phyloP scores from a whole-genome alignment of 225 moss, liverwort and hornwort species.

The Sphagnum contortum region DNA sequence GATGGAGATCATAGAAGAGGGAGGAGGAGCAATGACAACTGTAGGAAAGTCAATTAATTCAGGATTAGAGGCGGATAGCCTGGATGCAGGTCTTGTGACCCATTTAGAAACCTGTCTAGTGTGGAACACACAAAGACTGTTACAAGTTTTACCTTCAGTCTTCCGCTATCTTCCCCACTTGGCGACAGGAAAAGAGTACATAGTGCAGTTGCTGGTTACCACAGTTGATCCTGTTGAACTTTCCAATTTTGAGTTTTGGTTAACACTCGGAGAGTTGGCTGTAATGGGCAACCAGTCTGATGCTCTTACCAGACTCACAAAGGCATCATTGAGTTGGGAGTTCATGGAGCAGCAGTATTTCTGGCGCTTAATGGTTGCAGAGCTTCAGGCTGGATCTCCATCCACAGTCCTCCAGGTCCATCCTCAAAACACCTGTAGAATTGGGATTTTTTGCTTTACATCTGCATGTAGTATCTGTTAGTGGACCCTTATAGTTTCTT shows the following conservation, averaged over 20 bases:
- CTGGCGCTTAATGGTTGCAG: conserved; percentile 82
- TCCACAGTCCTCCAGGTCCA: conserved; percentile 22
- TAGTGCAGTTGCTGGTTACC: conserved; percentile 51
- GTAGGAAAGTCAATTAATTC: conserved; percentile 16
- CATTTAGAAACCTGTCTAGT: conserved; percentile 78
- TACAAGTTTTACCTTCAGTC: conserved; percentile 68
- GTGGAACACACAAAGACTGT: conserved; percentile 71
- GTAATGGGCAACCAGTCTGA: conserved; percentile 72
- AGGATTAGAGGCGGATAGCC: conserved; percentile 18
- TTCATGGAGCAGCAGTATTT: conserved; percentile 92
- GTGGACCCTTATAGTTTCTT: too few species aligned
- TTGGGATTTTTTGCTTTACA: too few species aligned
- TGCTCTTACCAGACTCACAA: conserved; percentile 40
- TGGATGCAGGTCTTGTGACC: conserved; percentile 40
- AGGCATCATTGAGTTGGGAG: conserved; percentile 72
- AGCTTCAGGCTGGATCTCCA: conserved; percentile 53
- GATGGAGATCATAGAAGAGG: neutral
- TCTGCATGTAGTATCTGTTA: too few species aligned
- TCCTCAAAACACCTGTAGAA: neutral
- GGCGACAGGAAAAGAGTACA: conserved; percentile 61
- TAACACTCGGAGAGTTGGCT: conserved; percentile 73
- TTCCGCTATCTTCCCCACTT: conserved; percentile 78
- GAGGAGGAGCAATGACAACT: conserved; percentile 20
- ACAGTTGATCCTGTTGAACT: conserved; percentile 80
- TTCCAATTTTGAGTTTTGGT: conserved; percentile 64